Evolutionary conservation across 208 protist species (phyloP), one percentile per base, ranked within the genome.

Genomic region (Acanthamoeba triangularis): DNA sequence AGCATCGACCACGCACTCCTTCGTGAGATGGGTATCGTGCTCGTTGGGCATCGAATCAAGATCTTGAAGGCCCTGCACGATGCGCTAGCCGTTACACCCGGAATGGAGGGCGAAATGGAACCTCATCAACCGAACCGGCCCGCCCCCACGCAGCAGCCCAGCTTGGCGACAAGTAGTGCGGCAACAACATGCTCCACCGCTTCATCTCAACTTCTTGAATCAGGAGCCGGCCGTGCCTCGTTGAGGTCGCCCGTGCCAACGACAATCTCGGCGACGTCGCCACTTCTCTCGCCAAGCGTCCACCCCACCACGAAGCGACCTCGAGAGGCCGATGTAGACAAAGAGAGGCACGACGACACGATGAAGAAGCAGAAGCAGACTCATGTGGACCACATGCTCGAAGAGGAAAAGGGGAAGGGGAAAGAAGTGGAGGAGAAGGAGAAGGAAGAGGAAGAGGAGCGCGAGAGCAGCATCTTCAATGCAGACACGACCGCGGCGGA

Each of bases 31-130:
- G 87, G 87, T 10, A 74, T 93, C 59, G 33, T 56, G 8, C 8
- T 52, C 37, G 33, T 93, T 0, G 87, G 87, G 7, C 87, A 93
- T 33, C 30, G 87, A 69, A 93, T 93, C 87, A 93, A 93, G 30
- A 74, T 93, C 8, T 30, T 93, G 33, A 93, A 93, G 59, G 59
- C 59, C 28, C 59, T 93, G 18, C 28, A 56, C 87, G 87, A 93
- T 49, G 72, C 35, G 37, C 33, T 80, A 80, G 72, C 72, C 41
- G 72, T 49, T 37, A 25, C 13, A 28, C 47, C 33, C 30, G 41
- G 23, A 80, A 49, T 80, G 72, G 33, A 80, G 72, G 41, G 72
- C 72, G 41, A 47, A 80, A 37, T 80, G 72, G 37, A 80, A 49
- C 41, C 72, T 25, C 10, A 76, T 41, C n/a, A 13, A 30, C n/a